Evolutionary conservation across 192 early-diverging fungal genomes (phyloP), one percentile per base, ranked within the genome.

Genomic region (Paraglomus occultum): DNA sequence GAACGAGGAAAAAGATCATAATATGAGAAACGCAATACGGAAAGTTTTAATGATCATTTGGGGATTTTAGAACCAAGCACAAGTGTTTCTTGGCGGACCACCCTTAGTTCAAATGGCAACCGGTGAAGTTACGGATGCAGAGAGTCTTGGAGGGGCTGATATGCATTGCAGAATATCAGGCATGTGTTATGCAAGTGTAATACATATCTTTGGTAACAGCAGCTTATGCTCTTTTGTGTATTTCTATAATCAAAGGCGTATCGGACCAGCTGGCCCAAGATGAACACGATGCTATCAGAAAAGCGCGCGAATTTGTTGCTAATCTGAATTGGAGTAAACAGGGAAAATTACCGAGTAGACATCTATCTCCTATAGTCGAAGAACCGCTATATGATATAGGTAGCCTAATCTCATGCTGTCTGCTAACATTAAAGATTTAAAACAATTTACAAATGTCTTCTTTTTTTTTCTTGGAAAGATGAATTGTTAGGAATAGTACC

Each of bases 91-190:
- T 48, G 87, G 87, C 47, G 87, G 87, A 10, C 87, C 87, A 51
- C 87, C 87, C 22, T 64, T 89, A 49, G 87, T 89, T 57, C 77
- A 87, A 69, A 85, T 86, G 87, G 87, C 87, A 1, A 89, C 85
- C 9, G 87, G 87, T 51, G 87, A 89, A 73, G 74, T 84, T 14
- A 80, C 80, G 0, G 87, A 87, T 72, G 84, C 84, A 2, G 87
- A 89, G 64, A 80, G 79, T 51, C 70, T 89, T 6, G 87, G 87
- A 70, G 87, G 87, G 17, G 87, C 85, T n/a, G 83, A 85, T 54
- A 89, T 89, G 87, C 87, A 89, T 73, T 82, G 81, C 45, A 79
- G 87, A 22, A 82, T 82, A 61, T 86, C 84, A n/a, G 84, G 31
- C 31, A 31, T 31, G 31, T 31, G 31, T 31, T 31, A 31, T 31